Percentiles rank a stretch among this genome's conserved stretches.
These are phyloP conservation scores for Ormosia semicastrata DNA, from an alignment of 306 rosid species.

Conservation along the genomic window DNA sequence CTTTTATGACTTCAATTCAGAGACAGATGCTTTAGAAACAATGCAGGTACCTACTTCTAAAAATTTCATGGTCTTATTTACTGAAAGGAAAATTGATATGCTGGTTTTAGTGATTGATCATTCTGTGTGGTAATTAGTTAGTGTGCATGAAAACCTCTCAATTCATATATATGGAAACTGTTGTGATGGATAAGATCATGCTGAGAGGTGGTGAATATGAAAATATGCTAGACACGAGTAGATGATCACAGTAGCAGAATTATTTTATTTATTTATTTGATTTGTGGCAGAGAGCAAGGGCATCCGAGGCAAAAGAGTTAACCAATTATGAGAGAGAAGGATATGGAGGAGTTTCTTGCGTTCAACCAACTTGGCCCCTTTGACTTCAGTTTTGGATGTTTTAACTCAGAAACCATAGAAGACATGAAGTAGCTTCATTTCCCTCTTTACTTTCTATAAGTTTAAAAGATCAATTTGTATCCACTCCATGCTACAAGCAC, in stretches of 20 bases:
- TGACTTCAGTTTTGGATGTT: conserved; percentile 63
- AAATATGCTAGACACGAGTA: not conserved
- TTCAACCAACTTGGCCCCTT: conserved; percentile 76
- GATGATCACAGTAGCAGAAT: conserved; percentile 8
- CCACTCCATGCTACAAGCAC: conserved; percentile 42
- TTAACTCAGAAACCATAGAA: conserved; percentile 43
- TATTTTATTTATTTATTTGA: conserved; percentile 11
- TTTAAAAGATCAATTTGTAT: conserved; percentile 45
- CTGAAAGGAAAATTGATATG: not conserved
- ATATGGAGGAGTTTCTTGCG: conserved; percentile 61
- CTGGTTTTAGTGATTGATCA: not conserved
- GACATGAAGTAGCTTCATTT: conserved; percentile 47
- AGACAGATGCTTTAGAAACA: conserved; percentile 65
- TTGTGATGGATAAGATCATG: conserved; percentile 21
- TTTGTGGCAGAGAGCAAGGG: conserved; percentile 69
- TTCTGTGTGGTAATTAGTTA: not conserved
- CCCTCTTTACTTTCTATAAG: conserved; percentile 19
- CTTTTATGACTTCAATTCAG: conserved; percentile 79
- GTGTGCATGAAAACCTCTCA: conserved; percentile 14
- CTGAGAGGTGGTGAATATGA: not conserved
- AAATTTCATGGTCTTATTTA: not conserved
- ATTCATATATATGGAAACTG: not conserved
- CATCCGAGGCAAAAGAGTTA: conserved; percentile 69
- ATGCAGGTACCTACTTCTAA: conserved; percentile 55
- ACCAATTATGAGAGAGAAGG: conserved; percentile 65